A percentile compares a stretch with the other conserved stretches of the same genome.
Conservation (phyloP, 1,284 basidiomycete genomes). For the Apiotrichum veenhuisii region DNA sequence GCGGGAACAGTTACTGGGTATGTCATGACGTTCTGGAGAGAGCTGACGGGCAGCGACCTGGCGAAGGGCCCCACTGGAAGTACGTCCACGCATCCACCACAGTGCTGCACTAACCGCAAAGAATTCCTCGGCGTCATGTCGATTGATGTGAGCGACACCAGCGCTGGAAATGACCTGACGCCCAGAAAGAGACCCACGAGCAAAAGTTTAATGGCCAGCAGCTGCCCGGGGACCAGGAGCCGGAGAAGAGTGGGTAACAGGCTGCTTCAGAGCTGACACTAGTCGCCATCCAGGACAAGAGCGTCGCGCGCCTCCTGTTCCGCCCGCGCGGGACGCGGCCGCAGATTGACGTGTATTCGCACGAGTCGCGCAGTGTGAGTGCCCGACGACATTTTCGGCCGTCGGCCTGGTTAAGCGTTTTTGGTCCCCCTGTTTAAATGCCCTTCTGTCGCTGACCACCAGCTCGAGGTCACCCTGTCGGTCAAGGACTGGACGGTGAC, state of each 20-base stretch:
- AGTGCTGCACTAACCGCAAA: conserved; percentile 1
- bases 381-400: no score
- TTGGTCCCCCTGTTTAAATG: no score
- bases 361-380: conserved; percentile 38
- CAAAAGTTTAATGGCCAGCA: conserved; percentile 37
- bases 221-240: conserved; percentile 38
- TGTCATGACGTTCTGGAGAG: conserved; percentile 1
- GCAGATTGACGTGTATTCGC: conserved; percentile 36
- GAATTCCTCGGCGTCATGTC: conserved; percentile 40
- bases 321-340: conserved; percentile 39
- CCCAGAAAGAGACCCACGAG: conserved; percentile 30
- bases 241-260: conserved; percentile 33
- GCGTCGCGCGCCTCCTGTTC: conserved; percentile 37
- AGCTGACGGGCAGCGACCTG: conserved; percentile 26
- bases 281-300: conserved; percentile 33
- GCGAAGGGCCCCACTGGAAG: conserved; percentile 37
- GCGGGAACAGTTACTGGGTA: conserved; percentile 21
- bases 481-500: conserved; percentile 44
- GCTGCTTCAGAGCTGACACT: neutral
- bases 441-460: neutral
- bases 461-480: conserved; percentile 41
- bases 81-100: conserved; percentile 5
- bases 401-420: no score
- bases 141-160: conserved; percentile 27
- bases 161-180: neutral